Base-by-base conservation (phyloP, 1,139 yeast genomes). In the Scheffersomyces insectosa region DNA sequence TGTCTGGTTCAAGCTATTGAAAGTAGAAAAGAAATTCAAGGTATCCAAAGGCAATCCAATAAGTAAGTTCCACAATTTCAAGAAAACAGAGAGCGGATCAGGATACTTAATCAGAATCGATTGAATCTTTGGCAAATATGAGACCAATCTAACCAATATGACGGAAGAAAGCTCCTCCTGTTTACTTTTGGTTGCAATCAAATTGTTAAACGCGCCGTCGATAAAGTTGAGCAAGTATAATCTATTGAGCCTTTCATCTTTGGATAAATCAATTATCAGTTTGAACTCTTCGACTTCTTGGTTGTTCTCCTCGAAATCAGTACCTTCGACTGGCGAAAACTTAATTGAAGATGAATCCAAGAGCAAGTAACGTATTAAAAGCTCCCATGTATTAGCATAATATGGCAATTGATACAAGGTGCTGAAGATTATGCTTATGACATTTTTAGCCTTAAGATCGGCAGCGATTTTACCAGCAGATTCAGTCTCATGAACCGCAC, bases 261-360 rank as follows among this genome's bases (percentile, higher is more conserved):
- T 27, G 11, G 56, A 43, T 27, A 68, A 45, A 10, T 63, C 69
- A 29, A 69, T 47, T n/a, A 49, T 37, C 12, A 46, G 42, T 36
- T 54, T 62, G 34, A 68, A 57, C 25, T 56, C 59, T 3, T 47
- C 46, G 6, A 54, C 52, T 37, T 62, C 65, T 1, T 40, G 51
- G 30, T 50, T 51, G 23, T 50, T 56, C 1, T 50, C 54, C 4
- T 46, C 48, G 3, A 44, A 37, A 3, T 41, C 47, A n/a, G 39
- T 38, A 9, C 28, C 33, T 9, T 38, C 53, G 8, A 49, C 46
- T 2, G 52, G 42, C 8, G 41, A 43, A 42, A 66, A 60, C 5
- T 40, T 39, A 5, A 66, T 46, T 1, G 77, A 62, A 0, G 79
- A 69, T 3, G 69, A 45, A 53, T 81, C 86, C 39, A 68, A 62